phyloP scores from a whole-genome alignment of 139 green algal species.

The Ettlia oleoabundans region DNA sequence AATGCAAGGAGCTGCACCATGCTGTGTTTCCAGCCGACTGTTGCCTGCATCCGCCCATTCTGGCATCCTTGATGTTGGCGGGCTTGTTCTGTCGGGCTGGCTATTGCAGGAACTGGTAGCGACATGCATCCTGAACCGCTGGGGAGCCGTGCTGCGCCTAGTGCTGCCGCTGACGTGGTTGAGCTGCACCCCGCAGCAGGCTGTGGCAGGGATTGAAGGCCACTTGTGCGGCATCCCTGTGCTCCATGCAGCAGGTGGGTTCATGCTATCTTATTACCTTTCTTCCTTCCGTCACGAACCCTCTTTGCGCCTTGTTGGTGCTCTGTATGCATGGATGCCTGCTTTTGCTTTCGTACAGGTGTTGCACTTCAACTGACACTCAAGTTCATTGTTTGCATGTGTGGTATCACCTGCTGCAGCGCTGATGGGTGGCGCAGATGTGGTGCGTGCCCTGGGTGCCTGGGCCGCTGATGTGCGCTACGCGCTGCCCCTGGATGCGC shows the following conservation, averaged over 20 bases:
- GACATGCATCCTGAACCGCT: conserved; percentile 17
- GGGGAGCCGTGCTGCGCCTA: conserved; percentile 21
- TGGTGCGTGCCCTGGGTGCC: conserved; percentile 3
- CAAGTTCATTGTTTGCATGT: neutral
- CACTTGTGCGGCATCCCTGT: conserved; percentile 11
- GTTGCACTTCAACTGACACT: neutral
- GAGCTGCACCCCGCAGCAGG: neutral
- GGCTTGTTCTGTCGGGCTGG: neutral
- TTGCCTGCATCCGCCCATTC: neutral
- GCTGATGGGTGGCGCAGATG: neutral
- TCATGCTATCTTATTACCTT: too few species aligned
- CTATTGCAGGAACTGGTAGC: conserved; percentile 25
- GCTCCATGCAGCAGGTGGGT: conserved; percentile 22
- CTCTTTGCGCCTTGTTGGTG: too few species aligned
- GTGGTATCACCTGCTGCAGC: neutral
- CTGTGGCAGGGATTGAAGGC: neutral
- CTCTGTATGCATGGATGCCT: too few species aligned
- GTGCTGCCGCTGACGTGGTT: conserved; percentile 3
- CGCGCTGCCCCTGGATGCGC: neutral
- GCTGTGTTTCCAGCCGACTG: too few species aligned
- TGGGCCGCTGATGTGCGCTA: conserved; percentile 12
- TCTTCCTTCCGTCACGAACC: too few species aligned
- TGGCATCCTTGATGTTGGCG: neutral
- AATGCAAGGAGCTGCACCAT: too few species aligned
- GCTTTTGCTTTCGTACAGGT: neutral